Percentiles rank a stretch among this genome's conserved stretches.
Conservation (phyloP, 2,329 filamentous ascomycete species). For the Coniochaeta ligniaria region DNA sequence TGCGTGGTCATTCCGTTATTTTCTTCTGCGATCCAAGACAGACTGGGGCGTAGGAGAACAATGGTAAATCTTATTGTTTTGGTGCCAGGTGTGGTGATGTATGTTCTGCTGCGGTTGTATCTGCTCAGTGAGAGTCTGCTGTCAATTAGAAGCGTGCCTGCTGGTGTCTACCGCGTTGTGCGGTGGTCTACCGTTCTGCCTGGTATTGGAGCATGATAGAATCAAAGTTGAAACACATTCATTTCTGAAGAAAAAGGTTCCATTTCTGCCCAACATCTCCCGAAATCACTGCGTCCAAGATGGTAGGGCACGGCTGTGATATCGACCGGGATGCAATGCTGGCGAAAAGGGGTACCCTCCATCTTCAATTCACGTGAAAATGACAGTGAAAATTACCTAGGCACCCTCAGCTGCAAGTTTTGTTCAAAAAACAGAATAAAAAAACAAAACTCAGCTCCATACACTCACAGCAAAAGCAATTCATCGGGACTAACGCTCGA, state of each 20-base stretch:
- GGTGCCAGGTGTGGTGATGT: neutral
- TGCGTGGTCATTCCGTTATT: neutral
- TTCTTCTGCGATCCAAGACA: neutral
- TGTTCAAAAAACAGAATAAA: too few species aligned
- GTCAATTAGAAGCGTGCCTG: neutral
- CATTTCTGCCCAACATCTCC: neutral
- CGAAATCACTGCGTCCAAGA: neutral
- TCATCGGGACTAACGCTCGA: neutral
- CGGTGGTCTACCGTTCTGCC: neutral
- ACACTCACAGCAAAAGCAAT: neutral
- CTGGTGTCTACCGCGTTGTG: neutral
- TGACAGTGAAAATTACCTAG: too few species aligned
- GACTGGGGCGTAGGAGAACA: neutral
- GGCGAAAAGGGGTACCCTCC: conserved; percentile 1
- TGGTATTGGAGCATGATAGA: neutral
- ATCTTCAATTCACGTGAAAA: neutral
- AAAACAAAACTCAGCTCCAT: neutral
- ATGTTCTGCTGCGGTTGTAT: neutral
- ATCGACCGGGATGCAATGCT: neutral
- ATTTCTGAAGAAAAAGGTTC: too few species aligned
- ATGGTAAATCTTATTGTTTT: neutral
- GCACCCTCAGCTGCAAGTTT: too few species aligned
- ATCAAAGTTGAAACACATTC: too few species aligned
- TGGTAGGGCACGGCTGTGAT: neutral
- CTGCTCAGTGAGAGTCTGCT: neutral